Evolutionary conservation across 352 stramenopile genomes (phyloP), one percentile per base, ranked within the genome.

Genomic region (Globisporangium takayamanum): DNA sequence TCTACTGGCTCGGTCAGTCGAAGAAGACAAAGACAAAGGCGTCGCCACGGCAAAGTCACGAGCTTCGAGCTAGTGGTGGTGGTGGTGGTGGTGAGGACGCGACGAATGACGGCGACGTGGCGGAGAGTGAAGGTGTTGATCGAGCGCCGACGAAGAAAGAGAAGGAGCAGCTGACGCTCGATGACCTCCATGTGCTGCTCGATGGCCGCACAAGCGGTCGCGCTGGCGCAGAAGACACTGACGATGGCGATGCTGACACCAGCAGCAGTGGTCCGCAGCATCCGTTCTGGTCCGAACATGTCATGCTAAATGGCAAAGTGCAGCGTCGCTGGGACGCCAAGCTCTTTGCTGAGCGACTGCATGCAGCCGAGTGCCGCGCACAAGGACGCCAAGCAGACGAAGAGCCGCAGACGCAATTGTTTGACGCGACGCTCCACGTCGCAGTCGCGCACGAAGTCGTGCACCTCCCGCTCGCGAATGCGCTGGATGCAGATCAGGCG

Each of bases 1-100:
- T 98, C 41, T 78, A 78, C 60, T 80, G 66, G 62, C 67, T 85
- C 4, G 60, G 55, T 41, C 88, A 68, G 57, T 80, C 64, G 54
- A 57, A 52, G 15, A 47, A 22, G 15, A 25, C 16, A n/a, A 25
- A 25, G 47, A 30, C 20, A 51, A 51, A n/a, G 7, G 47, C 28
- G 10, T 49, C 52, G 52, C 26, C 33, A 25, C 22, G 52, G 15
- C 14, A 33, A 11, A 47, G 44, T 37, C 22, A 46, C 36, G 16
- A n/a, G 10, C 1, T n/a, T 20, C 15, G n/a, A 28, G 18, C 33
- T 12, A 5, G 37, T 18, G 15, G 20, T 8, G 14, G 37, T 15
- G 15, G 2, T n/a, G 5, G 3, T 39, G 48, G 12, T 41, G 28
- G 18, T 44, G 50, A 1, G 8, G 25, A 3, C 30, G 30, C 25